Percentiles rank a stretch among this genome's conserved stretches.
These are phyloP conservation scores for Psilocybe cubensis DNA, from an alignment of 768 basidiomycete species.

Conservation along the genomic window DNA sequence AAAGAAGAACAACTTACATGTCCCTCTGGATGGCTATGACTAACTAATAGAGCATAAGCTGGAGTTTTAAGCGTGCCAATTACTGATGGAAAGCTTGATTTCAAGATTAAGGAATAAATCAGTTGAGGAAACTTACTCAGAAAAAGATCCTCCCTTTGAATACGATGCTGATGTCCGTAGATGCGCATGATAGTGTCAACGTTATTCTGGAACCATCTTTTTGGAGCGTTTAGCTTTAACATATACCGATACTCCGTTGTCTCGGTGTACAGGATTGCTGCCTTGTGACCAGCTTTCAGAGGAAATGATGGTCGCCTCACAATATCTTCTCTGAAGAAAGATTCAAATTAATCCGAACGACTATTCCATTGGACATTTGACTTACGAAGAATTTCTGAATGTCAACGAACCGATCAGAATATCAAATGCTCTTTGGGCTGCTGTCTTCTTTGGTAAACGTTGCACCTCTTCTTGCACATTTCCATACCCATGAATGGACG, in stretches of 20 bases:
- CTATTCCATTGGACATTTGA: slow-evolving; percentile 6
- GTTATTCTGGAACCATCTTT: slow-evolving; percentile 75
- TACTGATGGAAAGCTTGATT: slow-evolving; percentile 34
- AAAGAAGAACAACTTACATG: slow-evolving; percentile 30
- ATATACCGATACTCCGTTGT: slow-evolving; percentile 71
- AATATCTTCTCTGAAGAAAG: slow-evolving; percentile 39
- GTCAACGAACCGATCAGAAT: slow-evolving; percentile 20
- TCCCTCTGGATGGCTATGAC: slow-evolving; percentile 60
- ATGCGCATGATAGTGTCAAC: slow-evolving; percentile 62
- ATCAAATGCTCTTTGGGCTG: slow-evolving; percentile 52
- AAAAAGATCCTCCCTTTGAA: slow-evolving; percentile 63
- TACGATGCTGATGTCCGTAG: slow-evolving; percentile 50
- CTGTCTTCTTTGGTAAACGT: slow-evolving; percentile 60
- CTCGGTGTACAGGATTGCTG: slow-evolving; percentile 71
- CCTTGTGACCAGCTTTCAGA: slow-evolving; percentile 64
- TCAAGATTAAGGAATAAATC: not conserved
- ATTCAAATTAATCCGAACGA: not conserved
- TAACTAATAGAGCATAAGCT: slow-evolving; percentile 77
- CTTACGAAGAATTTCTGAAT: slow-evolving; percentile 38
- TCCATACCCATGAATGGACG: slow-evolving; percentile 70
- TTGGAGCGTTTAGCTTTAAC: slow-evolving; percentile 62
- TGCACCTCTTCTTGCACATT: slow-evolving; percentile 50
- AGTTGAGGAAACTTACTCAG: slow-evolving; percentile 38
- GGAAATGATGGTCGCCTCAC: slow-evolving; percentile 61
- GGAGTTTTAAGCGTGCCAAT: slow-evolving; percentile 73